Conservation (phyloP, 2,329 filamentous ascomycete species). For the Orbilia javanica region DNA sequence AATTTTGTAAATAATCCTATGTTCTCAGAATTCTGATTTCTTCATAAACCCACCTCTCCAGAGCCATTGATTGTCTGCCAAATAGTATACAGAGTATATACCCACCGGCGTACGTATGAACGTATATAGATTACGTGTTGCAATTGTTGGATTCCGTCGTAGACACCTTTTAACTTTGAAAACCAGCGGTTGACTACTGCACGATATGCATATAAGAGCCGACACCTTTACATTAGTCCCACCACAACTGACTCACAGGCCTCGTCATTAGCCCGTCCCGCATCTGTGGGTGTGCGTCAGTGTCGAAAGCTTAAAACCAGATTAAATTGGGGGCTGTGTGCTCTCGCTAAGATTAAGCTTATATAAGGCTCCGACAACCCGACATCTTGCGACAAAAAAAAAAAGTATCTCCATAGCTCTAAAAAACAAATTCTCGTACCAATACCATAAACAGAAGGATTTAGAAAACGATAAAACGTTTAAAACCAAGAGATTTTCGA, state of each 20-base stretch:
- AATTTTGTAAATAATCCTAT: neutral
- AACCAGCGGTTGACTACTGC: slow-evolving; percentile 13
- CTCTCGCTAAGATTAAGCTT: slow-evolving; percentile 24
- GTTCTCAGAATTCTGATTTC: neutral
- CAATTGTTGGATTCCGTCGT: slow-evolving; percentile 7
- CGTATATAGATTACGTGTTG: slow-evolving; percentile 18
- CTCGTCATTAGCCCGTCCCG: slow-evolving; percentile 14
- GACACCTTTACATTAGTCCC: slow-evolving; percentile 12
- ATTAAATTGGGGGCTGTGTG: slow-evolving; percentile 19
- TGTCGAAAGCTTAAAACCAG: too few species aligned
- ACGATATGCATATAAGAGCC: slow-evolving; percentile 17
- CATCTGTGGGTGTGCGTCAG: neutral
- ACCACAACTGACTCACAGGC: slow-evolving; percentile 19
- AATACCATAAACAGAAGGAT: neutral
- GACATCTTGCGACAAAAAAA: neutral
- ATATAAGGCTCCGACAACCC: slow-evolving; percentile 14
- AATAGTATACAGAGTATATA: neutral
- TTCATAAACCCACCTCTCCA: neutral
- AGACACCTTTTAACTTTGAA: neutral
- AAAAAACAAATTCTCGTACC: neutral
- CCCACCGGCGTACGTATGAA: neutral
- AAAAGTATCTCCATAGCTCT: neutral
- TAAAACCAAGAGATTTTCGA: neutral
- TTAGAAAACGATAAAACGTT: neutral
- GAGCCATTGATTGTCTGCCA: neutral